Evolutionary conservation across 202 grass and related monocot genomes (phyloP), one percentile per base, ranked within the genome.

Genomic region (Panicum hallii): DNA sequence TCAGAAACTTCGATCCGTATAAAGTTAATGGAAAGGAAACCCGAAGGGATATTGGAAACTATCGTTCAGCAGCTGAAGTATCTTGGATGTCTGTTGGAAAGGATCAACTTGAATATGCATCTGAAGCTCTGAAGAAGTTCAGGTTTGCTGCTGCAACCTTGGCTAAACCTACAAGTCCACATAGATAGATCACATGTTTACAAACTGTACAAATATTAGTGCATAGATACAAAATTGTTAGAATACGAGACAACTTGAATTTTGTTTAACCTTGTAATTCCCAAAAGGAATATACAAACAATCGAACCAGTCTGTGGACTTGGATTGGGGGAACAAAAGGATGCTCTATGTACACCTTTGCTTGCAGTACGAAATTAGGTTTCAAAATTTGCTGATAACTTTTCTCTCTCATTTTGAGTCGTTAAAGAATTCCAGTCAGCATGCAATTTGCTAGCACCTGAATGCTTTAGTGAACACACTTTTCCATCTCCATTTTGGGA

Each of bases 41-140:
- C 7, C 91, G 78, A 46, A 92, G 91, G 84, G 84, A 97, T 80
- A 94, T 99, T 43, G 97, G 97, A 86, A 91, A 63, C 52, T 99
- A 97, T 26, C 69, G 64, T 45, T 84, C 86, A 67, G 90, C 88
- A 63, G 80, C 82, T 70, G 97, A 99, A 82, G 97, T 99, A 60
- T 97, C 90, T 62, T 99, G 93, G 97, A 97, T 99, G 97, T 99
- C 91, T 73, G 93, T 97, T 84, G 93, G 97, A 79, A 96, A 99
- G 75, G 91, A 89, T 81, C 97, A 99, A 83, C 91, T 99, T 47
- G 93, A 94, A 82, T 99, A 99, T 92, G 97, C 97, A 77, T 85
- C 97, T 1, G 97, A 99, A 63, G 91, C 97, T 55, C 82, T 99
- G 69, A 99, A 93, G 71, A 94, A 90, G 86, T 99, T 97, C 90